phyloP scores from a whole-genome alignment of 2,329 filamentous ascomycete species.

The Neoascochyta sp. region DNA sequence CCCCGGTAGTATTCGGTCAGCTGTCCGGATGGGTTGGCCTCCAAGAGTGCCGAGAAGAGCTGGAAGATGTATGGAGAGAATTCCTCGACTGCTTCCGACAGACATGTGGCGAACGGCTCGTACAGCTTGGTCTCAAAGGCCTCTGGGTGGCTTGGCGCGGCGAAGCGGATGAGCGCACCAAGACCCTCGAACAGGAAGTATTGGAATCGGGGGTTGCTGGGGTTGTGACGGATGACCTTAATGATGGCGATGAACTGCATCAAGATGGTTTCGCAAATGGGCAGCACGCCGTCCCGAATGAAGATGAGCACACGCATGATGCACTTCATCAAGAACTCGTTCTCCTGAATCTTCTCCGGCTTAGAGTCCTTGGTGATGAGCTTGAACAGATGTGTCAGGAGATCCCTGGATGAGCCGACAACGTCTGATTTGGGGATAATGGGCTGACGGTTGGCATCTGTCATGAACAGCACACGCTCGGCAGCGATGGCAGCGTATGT shows the following conservation, averaged over 20 bases:
- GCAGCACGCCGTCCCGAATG: constrained; percentile 74
- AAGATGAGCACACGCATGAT: constrained; percentile 97
- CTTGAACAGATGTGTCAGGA: constrained; percentile 85
- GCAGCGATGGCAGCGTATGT: constrained; percentile 95
- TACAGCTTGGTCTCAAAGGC: constrained; percentile 79
- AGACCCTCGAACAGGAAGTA: constrained; percentile 97
- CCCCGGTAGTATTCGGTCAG: constrained; percentile 78
- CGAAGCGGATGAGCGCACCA: constrained; percentile 79
- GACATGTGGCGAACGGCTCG: constrained; percentile 73
- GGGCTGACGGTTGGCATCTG: constrained; percentile 68
- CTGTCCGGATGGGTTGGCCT: constrained; percentile 74
- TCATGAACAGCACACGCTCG: constrained; percentile 85
- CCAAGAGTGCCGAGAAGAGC: constrained; percentile 83
- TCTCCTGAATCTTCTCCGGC: constrained; percentile 93
- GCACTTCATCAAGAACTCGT: constrained; percentile 97
- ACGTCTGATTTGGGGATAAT: constrained; percentile 79
- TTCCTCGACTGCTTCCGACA: constrained; percentile 82
- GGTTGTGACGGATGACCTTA: constrained; percentile 86
- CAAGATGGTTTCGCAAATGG: constrained; percentile 73
- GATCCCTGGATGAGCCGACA: constrained; percentile 75
- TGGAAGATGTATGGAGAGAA: constrained; percentile 98
- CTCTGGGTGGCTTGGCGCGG: constrained; percentile 63
- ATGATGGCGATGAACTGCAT: constrained; percentile 85
- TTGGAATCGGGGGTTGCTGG: constrained; percentile 95
- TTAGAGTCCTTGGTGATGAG: constrained; percentile 81